Base-by-base conservation (phyloP, 1,284 basidiomycete species). In the Austroboletus novae-zelandiae region DNA sequence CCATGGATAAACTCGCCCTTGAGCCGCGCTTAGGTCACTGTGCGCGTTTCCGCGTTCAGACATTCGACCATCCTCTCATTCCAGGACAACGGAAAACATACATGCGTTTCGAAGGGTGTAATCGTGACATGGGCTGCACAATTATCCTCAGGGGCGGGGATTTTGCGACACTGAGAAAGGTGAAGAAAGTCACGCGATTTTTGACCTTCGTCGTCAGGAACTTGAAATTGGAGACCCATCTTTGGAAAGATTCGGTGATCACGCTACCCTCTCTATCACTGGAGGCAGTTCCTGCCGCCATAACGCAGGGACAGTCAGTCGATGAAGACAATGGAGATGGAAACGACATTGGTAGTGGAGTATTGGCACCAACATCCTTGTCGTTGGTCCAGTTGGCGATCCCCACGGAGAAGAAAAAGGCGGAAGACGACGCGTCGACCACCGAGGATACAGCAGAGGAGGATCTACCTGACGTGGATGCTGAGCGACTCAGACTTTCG, bases 61-160 rank as follows among this genome's bases (percentile, higher is more conserved):
- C 96, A 0, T 98, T 91, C 68, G 94, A 98, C 61, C 94, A 98
- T 68, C 81, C 84, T 6, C 74, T 94, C 31, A 96, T 98, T 35
- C 93, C 95, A 9, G 94, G 91, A 14, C 80, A 82, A 36, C 79
- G 96, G 49, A 99, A 99, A 75, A 94, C 94, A 1, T 90, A 94
- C 64, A 95, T 99, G 91, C 86, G 96, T 2, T 98, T 99, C 63
- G 94, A 97, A 68, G 97, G 96, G 0, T 96, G 94, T 61, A 88
- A 84, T 61, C 82, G 84, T 47, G 91, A 96, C 58, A 89, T 94
- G 75, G 94, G 95, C 1, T 97, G 94, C 59, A 98, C 95, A 0
- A 87, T 99, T 57, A 79, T 99, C 27, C 71, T 99, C 25, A 81
- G 97, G 40, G 97, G 97, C n/a, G 94, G 83, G 10, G 82, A 94